These are phyloP conservation scores for Marasmius fiardii DNA, from an alignment of 1,284 basidiomycete species.

Conservation along the genomic window DNA sequence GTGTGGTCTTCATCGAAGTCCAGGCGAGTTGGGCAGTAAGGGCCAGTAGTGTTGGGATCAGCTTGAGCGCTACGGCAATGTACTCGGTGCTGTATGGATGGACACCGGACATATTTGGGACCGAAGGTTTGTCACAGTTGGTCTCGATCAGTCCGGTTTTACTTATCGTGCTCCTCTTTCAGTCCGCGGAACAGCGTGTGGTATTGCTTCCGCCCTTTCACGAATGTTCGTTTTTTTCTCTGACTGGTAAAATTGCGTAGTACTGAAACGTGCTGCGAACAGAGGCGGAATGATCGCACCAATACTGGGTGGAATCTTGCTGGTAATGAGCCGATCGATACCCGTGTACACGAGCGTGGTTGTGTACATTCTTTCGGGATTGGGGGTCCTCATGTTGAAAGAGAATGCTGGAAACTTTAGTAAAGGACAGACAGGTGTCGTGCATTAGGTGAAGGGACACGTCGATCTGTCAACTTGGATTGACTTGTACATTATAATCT, in stretches of 20 bases:
- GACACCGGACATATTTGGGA: slow-evolving; percentile 90
- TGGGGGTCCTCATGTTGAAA: slow-evolving; percentile 61
- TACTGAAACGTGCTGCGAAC: slow-evolving; percentile 9
- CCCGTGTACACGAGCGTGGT: slow-evolving; percentile 79
- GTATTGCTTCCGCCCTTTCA: slow-evolving; percentile 86
- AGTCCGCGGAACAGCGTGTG: slow-evolving; percentile 89
- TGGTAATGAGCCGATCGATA: slow-evolving; percentile 68
- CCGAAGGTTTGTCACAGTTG: slow-evolving; percentile 64
- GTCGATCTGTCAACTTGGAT: too few relatives aligned
- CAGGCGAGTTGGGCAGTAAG: slow-evolving; percentile 63
- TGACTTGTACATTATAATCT: too few relatives aligned
- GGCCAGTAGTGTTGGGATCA: slow-evolving; percentile 79
- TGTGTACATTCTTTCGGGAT: slow-evolving; percentile 67
- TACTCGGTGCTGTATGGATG: slow-evolving; percentile 78
- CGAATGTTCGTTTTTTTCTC: slow-evolving; percentile 61
- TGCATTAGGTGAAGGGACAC: too few relatives aligned
- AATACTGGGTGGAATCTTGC: slow-evolving; percentile 77
- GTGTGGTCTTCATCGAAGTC: slow-evolving; percentile 69
- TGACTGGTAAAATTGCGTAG: too few relatives aligned
- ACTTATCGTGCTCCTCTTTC: too few relatives aligned
- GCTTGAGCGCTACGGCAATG: slow-evolving; percentile 75
- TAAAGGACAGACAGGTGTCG: slow-evolving; percentile 19
- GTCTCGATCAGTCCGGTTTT: too few relatives aligned
- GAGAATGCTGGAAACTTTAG: slow-evolving; percentile 31
- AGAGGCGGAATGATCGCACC: slow-evolving; percentile 93